These are phyloP conservation scores for Fusarium albosuccineum DNA, from an alignment of 2,329 filamentous ascomycete genomes.

Conservation along the genomic window DNA sequence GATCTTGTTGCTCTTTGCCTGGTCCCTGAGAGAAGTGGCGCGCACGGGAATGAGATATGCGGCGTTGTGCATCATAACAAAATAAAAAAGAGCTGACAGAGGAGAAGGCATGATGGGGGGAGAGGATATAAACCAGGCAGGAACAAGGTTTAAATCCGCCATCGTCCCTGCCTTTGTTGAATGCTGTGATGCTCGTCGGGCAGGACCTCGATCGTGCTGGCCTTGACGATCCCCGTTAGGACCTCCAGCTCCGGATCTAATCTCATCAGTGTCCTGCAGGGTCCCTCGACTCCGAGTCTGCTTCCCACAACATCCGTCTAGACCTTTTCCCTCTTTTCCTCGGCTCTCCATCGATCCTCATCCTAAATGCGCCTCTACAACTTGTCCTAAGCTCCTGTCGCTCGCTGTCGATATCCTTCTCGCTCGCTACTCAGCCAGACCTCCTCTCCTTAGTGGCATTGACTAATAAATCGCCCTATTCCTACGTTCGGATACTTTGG, in stretches of 20 bases:
- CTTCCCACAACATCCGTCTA: conserved; percentile 12
- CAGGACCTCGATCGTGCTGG: conserved; percentile 4
- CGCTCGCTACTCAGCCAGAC: neutral
- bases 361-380: neutral
- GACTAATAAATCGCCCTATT: neutral
- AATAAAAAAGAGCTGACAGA: neutral
- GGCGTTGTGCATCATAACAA: conserved; percentile 20
- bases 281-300: conserved; percentile 11
- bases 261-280: conserved; percentile 9
- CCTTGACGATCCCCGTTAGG: conserved; percentile 1
- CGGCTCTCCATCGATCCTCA: neutral
- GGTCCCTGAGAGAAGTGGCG: conserved; percentile 33
- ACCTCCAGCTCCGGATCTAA: conserved; percentile 21
- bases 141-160: neutral
- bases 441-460: neutral
- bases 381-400: neutral
- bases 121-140: neutral
- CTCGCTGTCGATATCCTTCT: conserved; percentile 10
- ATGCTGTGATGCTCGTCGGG: neutral
- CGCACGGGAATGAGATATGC: conserved; percentile 23
- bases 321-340: neutral
- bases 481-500: neutral
- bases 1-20: conserved; percentile 21
- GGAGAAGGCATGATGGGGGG: neutral
- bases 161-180: too few species aligned